Evolutionary conservation across 305 asterid genomes (phyloP).

Genomic region (Fraxinus ornus): DNA sequence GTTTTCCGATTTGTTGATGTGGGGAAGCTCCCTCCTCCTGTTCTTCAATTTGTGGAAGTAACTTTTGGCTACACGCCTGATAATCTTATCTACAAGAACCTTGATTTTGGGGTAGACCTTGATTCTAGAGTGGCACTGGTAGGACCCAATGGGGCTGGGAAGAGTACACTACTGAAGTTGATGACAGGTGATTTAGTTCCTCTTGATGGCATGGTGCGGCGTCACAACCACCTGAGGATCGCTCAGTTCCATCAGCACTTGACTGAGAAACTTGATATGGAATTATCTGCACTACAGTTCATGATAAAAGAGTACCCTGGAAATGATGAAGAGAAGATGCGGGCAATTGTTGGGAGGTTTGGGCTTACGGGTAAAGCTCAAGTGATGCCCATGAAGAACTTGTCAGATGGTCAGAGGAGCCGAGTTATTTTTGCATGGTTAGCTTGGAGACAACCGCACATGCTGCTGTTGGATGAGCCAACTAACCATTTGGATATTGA

Average conservation of each 20-base stretch:
- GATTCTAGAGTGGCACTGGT: constrained; percentile 96
- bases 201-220: constrained; percentile 91
- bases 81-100: constrained; percentile 79
- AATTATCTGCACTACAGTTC: constrained; percentile 67
- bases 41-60: constrained; percentile 90
- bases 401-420: constrained; percentile 89
- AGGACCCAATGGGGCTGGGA: constrained; percentile 99
- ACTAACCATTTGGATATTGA: constrained; percentile 96
- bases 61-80: constrained; percentile 92
- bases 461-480: constrained; percentile 92
- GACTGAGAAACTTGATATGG: constrained; percentile 87
- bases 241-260: constrained; percentile 96
- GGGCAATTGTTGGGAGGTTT: constrained; percentile 80
- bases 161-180: constrained; percentile 90
- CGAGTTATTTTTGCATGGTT: constrained; percentile 97
- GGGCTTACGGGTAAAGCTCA: constrained; percentile 98
- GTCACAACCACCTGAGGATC: constrained; percentile 93
- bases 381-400: constrained; percentile 84
- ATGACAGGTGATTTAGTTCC: constrained; percentile 96
- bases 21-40: constrained; percentile 99
- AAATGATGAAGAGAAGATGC: constrained; percentile 89
- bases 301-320: constrained; percentile 95
- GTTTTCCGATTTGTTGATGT: constrained; percentile 84
- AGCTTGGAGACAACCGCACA: constrained; percentile 85
- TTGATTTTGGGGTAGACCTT: constrained; percentile 95